phyloP scores from a whole-genome alignment of 2,329 filamentous ascomycete genomes.

The Dothideomycetes sp. region DNA sequence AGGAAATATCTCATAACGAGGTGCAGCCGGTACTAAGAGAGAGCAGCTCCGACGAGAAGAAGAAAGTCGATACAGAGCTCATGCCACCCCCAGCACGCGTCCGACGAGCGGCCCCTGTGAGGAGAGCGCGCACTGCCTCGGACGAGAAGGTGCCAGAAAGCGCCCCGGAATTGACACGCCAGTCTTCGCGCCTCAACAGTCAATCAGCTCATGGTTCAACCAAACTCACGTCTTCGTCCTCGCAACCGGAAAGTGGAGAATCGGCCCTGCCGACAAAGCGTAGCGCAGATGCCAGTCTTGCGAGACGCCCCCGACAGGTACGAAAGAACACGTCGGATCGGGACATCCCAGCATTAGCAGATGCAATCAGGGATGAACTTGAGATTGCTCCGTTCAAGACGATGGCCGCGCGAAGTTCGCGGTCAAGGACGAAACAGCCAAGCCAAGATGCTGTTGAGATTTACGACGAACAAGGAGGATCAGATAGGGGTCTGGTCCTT shows the following conservation, averaged over 20 bases:
- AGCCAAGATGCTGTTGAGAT: constrained; percentile 27
- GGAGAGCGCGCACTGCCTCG: constrained; percentile 5
- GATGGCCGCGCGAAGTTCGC: constrained; percentile 13
- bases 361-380: constrained; percentile 8
- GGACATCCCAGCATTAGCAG: constrained; percentile 5
- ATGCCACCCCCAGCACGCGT: constrained; percentile 24
- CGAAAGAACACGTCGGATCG: constrained; percentile 10
- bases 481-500: constrained; percentile 17
- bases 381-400: constrained; percentile 6
- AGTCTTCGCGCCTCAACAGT: constrained; percentile 5
- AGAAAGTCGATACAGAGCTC: constrained; percentile 24
- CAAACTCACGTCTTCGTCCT: constrained; percentile 3
- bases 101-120: constrained; percentile 7
- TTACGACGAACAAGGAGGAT: constrained; percentile 23
- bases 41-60: constrained; percentile 11
- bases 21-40: constrained; percentile 15
- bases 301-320: constrained; percentile 24
- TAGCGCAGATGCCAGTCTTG: constrained; percentile 28
- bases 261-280: constrained; percentile 19
- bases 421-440: constrained; percentile 16
- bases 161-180: constrained; percentile 2
- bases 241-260: constrained; percentile 9
- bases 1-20: constrained; percentile 40
- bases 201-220: constrained; percentile 5
- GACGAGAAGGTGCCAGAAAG: constrained; percentile 3